Percentiles rank a stretch among this genome's conserved stretches.
phyloP scores from a whole-genome alignment of 2,329 filamentous ascomycete species.

The Aspergillus udagawae region DNA sequence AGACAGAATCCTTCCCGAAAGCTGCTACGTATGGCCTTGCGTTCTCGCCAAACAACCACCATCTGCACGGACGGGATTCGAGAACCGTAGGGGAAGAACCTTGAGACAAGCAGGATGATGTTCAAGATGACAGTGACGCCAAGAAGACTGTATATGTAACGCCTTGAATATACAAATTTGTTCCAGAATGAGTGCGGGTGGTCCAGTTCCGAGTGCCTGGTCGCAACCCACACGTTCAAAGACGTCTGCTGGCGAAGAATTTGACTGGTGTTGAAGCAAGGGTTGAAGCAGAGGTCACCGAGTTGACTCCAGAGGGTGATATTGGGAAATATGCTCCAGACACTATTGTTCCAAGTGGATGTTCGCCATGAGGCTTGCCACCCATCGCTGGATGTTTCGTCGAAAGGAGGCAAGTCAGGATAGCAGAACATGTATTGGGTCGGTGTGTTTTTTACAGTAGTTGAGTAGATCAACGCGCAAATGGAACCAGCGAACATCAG shows the following conservation, averaged over 20 bases:
- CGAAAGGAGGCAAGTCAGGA: slow-evolving; percentile 20
- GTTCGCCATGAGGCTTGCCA: slow-evolving; percentile 23
- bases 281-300: slow-evolving; percentile 29
- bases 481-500: slow-evolving; percentile 30
- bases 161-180: slow-evolving; percentile 17
- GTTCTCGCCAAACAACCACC: slow-evolving; percentile 20
- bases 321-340: slow-evolving; percentile 27
- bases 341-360: slow-evolving; percentile 27
- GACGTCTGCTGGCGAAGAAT: slow-evolving; percentile 19
- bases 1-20: slow-evolving; percentile 14
- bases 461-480: slow-evolving; percentile 24
- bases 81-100: slow-evolving; percentile 20
- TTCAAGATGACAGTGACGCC: slow-evolving; percentile 23
- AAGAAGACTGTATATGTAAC: slow-evolving; percentile 28
- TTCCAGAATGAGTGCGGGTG: slow-evolving; percentile 13
- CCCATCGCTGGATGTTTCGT: slow-evolving; percentile 20
- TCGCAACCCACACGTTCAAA: slow-evolving; percentile 14
- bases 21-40: slow-evolving; percentile 15
- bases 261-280: slow-evolving; percentile 29
- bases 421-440: slow-evolving; percentile 32
- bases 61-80: slow-evolving; percentile 23
- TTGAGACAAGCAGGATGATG: slow-evolving; percentile 18
- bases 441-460: slow-evolving; percentile 10
- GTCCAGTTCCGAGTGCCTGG: slow-evolving; percentile 2
- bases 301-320: slow-evolving; percentile 15